Conservation (phyloP, 441 rosid genomes). For the Mallotus repandus region DNA sequence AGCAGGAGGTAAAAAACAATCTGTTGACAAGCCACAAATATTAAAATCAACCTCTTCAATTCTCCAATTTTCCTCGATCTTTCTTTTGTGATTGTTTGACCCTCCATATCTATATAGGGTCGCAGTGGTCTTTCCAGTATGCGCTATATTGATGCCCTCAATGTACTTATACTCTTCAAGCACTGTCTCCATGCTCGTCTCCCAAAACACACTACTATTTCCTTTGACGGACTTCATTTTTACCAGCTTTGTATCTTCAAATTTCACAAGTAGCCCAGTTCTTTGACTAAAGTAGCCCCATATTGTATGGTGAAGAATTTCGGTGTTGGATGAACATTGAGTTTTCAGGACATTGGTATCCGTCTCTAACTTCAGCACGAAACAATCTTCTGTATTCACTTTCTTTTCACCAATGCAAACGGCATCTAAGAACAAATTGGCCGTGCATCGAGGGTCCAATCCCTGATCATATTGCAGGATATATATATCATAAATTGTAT, state of each 20-base stretch:
- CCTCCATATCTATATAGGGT: slow-evolving; percentile 65
- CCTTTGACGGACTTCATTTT: slow-evolving; percentile 55
- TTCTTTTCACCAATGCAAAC: slow-evolving; percentile 63
- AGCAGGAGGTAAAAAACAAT: slow-evolving; percentile 83
- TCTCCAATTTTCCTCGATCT: slow-evolving; percentile 82
- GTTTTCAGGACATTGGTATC: slow-evolving; percentile 46
- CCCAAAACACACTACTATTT: slow-evolving; percentile 65
- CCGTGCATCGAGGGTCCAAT: slow-evolving; percentile 80
- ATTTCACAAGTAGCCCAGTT: slow-evolving; percentile 67
- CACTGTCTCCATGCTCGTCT: slow-evolving; percentile 69
- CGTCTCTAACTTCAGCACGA: slow-evolving; percentile 71
- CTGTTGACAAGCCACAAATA: slow-evolving; percentile 68
- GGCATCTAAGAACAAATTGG: slow-evolving; percentile 73
- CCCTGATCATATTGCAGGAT: slow-evolving; percentile 42
- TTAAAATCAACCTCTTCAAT: slow-evolving; percentile 92
- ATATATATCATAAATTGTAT: no score
- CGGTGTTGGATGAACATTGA: slow-evolving; percentile 68
- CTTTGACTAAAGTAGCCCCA: slow-evolving; percentile 93
- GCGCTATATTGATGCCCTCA: slow-evolving; percentile 71
- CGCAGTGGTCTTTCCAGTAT: slow-evolving; percentile 59
- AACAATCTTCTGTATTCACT: slow-evolving; percentile 57
- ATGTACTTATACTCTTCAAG: slow-evolving; percentile 62
- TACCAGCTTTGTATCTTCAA: slow-evolving; percentile 76
- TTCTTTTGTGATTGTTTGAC: slow-evolving; percentile 58
- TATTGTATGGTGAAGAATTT: slow-evolving; percentile 70